Evolutionary conservation across 1,284 basidiomycete genomes (phyloP), one percentile per base, ranked within the genome.

Genomic region (Cutaneotrichosporon sp.): DNA sequence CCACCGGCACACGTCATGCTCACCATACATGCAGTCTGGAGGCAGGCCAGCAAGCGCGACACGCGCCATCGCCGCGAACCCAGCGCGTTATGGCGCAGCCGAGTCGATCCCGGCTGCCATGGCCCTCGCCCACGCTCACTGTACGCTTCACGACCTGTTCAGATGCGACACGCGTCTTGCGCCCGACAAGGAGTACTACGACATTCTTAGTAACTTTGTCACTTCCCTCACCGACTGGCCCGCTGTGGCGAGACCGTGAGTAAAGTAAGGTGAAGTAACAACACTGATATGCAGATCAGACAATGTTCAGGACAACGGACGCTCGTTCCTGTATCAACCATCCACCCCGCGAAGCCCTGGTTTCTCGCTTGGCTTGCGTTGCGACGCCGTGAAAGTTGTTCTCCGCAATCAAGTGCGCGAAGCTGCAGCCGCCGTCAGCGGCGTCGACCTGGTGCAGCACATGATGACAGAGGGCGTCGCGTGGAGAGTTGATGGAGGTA

Each of bases 121-220:
- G 36, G 50, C 46, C 12, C 50, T 55, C 21, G 54, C 46, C 3
- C 49, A 55, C 33, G 54, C 49, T 2, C 54, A 55, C 46, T 55
- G 54, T 17, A 17, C 41, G 2, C 30, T 48, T n/a, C 30, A 55
- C 30, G 54, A 55, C 46, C 46, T 55, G 36, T 40, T 49, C 17
- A 46, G 35, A 3, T 51, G 49, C 22, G 54, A 55, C 37, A n/a
- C 41, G 2, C 50, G 54, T 13, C 23, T 51, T 10, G 50, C 50
- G 7, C 15, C 33, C 17, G 41, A 48, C 35, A 8, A 20, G n/a
- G 41, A 46, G n/a, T 55, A 55, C 37, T 34, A 48, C 15, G 30
- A 37, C 9, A 47, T 55, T 9, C 38, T 55, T 20, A 30, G 37
- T 2, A 21, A 38, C 1, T 47, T 55, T 35, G 17, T 55, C 13